Evolutionary conservation across 2,329 filamentous ascomycete genomes (phyloP).

Genomic region (Aureobasidium sp.): DNA sequence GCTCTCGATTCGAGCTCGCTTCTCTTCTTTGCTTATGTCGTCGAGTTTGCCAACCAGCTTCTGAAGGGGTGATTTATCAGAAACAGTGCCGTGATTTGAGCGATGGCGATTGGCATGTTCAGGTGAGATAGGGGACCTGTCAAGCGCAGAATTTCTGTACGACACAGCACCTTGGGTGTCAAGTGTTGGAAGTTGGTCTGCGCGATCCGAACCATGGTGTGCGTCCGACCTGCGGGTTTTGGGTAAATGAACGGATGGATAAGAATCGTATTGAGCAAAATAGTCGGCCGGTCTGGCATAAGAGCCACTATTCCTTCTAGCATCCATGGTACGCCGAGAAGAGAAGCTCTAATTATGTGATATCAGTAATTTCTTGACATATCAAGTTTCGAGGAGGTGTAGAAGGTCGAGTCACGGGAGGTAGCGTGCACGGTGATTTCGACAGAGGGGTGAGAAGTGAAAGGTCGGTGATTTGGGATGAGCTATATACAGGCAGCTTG

Average conservation of each 20-base stretch:
- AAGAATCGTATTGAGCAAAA: not conserved
- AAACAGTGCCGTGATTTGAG: constrained; percentile 51
- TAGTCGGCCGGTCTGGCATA: not conserved
- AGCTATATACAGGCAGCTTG: constrained; percentile 10
- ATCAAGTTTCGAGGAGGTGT: not conserved
- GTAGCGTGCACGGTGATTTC: not conserved
- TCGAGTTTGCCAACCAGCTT: constrained; percentile 85
- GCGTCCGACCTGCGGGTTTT: constrained; percentile 8
- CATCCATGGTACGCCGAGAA: not conserved
- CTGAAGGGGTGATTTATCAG: constrained; percentile 84
- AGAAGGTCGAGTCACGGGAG: not conserved
- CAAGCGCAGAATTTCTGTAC: not conserved
- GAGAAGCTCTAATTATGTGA: not conserved
- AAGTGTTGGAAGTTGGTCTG: not conserved
- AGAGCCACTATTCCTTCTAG: not conserved
- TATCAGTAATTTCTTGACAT: constrained; percentile 2
- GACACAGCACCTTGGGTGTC: not conserved
- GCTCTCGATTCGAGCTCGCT: constrained; percentile 74
- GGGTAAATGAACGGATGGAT: constrained; percentile 15
- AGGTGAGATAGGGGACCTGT: not conserved
- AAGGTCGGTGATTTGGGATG: not conserved
- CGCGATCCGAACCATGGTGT: not conserved
- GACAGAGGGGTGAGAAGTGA: not conserved
- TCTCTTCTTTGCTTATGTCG: constrained; percentile 93
- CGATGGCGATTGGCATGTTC: not conserved